phyloP scores from a whole-genome alignment of 331 rosid species.

The Quercus tomentella region DNA sequence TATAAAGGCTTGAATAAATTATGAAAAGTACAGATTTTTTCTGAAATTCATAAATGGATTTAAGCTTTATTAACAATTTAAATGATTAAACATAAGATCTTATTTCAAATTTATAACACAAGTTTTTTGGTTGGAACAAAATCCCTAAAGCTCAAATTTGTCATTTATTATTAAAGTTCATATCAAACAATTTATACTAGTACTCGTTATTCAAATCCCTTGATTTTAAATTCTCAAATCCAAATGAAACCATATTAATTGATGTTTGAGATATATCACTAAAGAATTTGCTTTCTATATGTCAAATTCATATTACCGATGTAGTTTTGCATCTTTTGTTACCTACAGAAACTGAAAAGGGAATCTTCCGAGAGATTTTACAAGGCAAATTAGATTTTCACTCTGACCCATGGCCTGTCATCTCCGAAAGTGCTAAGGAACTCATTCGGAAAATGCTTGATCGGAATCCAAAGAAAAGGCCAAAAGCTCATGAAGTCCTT shows the following conservation, averaged over 20 bases:
- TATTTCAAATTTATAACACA: too few species aligned
- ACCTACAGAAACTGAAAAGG: slow-evolving; percentile 45
- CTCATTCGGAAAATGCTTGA: slow-evolving; percentile 58
- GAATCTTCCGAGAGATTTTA: slow-evolving; percentile 59
- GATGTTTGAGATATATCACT: too few species aligned
- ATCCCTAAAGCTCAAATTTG: too few species aligned
- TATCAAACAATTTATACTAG: not conserved
- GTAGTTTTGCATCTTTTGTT: slow-evolving; percentile 11
- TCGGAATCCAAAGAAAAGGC: slow-evolving; percentile 49
- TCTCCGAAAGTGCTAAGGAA: slow-evolving; percentile 57
- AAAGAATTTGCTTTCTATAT: not conserved
- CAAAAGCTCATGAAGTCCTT: slow-evolving; percentile 58
- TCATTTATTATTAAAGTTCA: too few species aligned
- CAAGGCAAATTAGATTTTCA: slow-evolving; percentile 53
- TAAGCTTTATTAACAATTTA: too few species aligned
- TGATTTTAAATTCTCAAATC: slow-evolving; percentile 12
- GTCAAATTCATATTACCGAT: slow-evolving; percentile 1
- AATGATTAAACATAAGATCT: too few species aligned
- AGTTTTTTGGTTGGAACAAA: too few species aligned
- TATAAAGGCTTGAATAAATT: too few species aligned
- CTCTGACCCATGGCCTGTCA: slow-evolving; percentile 61
- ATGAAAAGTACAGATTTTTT: too few species aligned
- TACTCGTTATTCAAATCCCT: too few species aligned
- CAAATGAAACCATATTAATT: not conserved
- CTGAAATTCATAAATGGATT: too few species aligned